phyloP scores from a whole-genome alignment of 495 filamentous ascomycete genomes.

The Aspergillus mulundensis region DNA sequence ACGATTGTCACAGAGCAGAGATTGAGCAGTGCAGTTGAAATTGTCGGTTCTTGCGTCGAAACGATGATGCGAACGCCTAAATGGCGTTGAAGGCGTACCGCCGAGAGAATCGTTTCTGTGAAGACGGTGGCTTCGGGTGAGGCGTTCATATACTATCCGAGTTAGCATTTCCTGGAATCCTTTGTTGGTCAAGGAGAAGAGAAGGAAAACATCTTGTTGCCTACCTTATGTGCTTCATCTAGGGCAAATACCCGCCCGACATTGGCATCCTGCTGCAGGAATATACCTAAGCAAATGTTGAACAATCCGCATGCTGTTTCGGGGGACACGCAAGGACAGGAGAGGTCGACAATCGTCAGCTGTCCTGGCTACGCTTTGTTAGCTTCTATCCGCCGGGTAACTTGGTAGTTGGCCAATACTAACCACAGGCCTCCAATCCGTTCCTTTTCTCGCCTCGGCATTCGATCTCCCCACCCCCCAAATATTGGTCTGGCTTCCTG shows the following conservation, averaged over 20 bases:
- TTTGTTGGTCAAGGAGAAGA: too few relatives aligned
- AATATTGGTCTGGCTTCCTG: too few relatives aligned
- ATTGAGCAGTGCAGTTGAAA: slow-evolving; percentile 63
- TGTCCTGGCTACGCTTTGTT: slow-evolving; percentile 24
- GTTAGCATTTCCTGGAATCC: not conserved
- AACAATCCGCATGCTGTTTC: slow-evolving; percentile 65
- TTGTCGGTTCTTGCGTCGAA: slow-evolving; percentile 76
- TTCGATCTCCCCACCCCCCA: too few relatives aligned
- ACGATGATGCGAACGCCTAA: slow-evolving; percentile 61
- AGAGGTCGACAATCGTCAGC: slow-evolving; percentile 72
- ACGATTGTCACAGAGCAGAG: slow-evolving; percentile 71
- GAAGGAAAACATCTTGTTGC: not conserved
- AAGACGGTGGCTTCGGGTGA: slow-evolving; percentile 43
- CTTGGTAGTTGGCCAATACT: too few relatives aligned
- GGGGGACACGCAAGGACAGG: slow-evolving; percentile 64
- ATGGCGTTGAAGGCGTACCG: slow-evolving; percentile 43
- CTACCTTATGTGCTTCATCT: slow-evolving; percentile 58
- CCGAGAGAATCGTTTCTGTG: slow-evolving; percentile 58
- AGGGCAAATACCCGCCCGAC: slow-evolving; percentile 51
- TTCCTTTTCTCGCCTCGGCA: too few relatives aligned
- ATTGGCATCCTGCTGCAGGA: slow-evolving; percentile 48
- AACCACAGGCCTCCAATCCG: too few relatives aligned
- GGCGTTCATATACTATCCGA: slow-evolving; percentile 43
- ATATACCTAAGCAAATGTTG: slow-evolving; percentile 62
- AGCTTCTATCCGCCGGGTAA: not conserved